Base-by-base conservation (phyloP, 2,329 filamentous ascomycete species). In the Bipolaris sorokiniana region DNA sequence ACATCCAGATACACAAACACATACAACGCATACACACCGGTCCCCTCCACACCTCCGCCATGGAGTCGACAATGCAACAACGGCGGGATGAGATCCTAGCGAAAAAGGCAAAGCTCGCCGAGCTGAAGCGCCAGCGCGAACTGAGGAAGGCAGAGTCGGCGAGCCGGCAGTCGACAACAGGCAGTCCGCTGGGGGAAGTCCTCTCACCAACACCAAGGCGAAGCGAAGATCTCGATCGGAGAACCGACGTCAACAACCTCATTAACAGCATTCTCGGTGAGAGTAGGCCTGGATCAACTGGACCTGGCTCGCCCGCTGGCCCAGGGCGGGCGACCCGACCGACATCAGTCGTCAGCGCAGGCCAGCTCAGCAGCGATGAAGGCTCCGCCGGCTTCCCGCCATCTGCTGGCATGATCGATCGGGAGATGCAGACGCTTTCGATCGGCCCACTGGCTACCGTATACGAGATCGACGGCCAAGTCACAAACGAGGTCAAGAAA, bases 41-140 rank as follows among this genome's bases (percentile, higher is more conserved):
- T 58, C 28, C 52, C n/a, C 41, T 41, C 50, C 34, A 45, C 51
- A 45, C 46, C 56, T 53, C 42, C 58, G 44, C 61, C 49, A 74
- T 74, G 73, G 73, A 75, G 51, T 67, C 70, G 13, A 89, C 89
- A 83, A 87, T 89, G 80, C 89, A 87, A 76, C 82, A 93, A 83
- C 90, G 93, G 70, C 90, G 92, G 82, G 92, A 97, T 82, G 95
- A 99, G 82, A 97, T 99, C 68, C 83, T 95, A 69, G 93, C 92
- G 67, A 99, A 99, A 82, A 94, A 91, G 83, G 94, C 93, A 62
- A 97, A 95, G 83, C 91, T 99, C 70, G 93, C 91, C 48, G 95
- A 98, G 84, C 85, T 99, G 65, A 97, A 97, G 81, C 87, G 91
- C 61, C 92, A 97, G 80, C 87, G 95, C 69, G 92, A 96, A 68